Conservation (phyloP, 495 filamentous ascomycete species). For the Penicillium atrosanguineum region DNA sequence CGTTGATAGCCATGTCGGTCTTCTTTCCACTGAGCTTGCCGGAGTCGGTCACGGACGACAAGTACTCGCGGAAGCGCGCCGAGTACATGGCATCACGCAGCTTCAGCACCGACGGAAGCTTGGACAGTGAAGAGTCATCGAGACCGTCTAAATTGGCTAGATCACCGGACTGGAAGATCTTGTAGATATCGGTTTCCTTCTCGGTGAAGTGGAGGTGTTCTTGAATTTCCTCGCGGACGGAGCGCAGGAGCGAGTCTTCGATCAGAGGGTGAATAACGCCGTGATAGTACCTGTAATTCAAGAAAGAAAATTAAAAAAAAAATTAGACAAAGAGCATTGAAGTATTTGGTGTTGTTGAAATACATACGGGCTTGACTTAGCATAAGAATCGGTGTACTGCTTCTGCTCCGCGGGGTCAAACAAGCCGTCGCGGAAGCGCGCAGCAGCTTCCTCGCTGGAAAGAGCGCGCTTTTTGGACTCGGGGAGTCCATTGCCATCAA, state of each 20-base stretch:
- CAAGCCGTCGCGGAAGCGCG: constrained; percentile 69
- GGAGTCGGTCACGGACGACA: constrained; percentile 78
- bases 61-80: constrained; percentile 79
- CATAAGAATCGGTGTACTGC: constrained; percentile 68
- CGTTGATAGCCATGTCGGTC: constrained; percentile 99
- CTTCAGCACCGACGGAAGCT: constrained; percentile 78
- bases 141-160: constrained; percentile 95
- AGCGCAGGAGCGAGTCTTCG: constrained; percentile 72
- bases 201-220: constrained; percentile 89
- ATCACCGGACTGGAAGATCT: constrained; percentile 97
- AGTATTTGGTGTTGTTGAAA: not conserved
- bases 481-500: constrained; percentile 39
- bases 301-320: not conserved
- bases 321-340: constrained; percentile 11
- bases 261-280: constrained; percentile 82
- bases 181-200: constrained; percentile 99
- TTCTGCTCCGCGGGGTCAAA: constrained; percentile 66
- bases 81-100: constrained; percentile 94
- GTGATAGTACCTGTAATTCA: constrained; percentile 68
- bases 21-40: constrained; percentile 87
- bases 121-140: constrained; percentile 74
- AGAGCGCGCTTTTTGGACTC: constrained; percentile 52
- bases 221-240: constrained; percentile 86
- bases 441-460: constrained; percentile 43
- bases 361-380: constrained; percentile 65